Conservation (phyloP, 208 protist genomes). For the Sergeia podlipaevii region DNA sequence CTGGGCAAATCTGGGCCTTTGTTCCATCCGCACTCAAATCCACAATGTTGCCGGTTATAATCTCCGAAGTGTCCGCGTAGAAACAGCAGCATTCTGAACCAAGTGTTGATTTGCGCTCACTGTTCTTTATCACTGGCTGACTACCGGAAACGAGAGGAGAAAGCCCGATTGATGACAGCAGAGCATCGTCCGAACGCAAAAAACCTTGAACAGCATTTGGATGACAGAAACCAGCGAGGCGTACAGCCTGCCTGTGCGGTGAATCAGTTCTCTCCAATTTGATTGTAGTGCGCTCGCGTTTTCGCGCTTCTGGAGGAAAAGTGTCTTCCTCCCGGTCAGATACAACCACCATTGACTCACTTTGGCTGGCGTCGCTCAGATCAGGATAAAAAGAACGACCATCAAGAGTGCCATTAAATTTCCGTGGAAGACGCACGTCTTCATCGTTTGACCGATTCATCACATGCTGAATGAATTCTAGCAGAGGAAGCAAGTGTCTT, state of each 20-base stretch:
- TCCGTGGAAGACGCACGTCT: conserved; percentile 13
- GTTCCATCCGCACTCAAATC: conserved; percentile 26
- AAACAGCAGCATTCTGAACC: conserved; percentile 50
- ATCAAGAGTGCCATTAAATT: conserved; percentile 8
- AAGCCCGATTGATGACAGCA: conserved; percentile 17
- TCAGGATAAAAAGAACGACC: not conserved
- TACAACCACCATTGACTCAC: conserved; percentile 14
- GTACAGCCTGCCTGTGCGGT: too few species aligned
- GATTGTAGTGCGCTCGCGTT: conserved; percentile 19
- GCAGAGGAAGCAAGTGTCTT: conserved; percentile 30
- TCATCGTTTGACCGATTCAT: not conserved
- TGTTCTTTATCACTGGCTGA: not conserved
- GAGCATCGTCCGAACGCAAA: conserved; percentile 25
- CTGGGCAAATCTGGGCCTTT: conserved; percentile 42
- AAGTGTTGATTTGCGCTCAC: conserved; percentile 10
- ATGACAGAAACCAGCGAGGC: too few species aligned
- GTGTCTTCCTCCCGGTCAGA: not conserved
- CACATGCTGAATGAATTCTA: conserved; percentile 42
- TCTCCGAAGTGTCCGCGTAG: conserved; percentile 39
- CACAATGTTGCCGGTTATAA: conserved; percentile 50
- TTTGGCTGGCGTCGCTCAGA: too few species aligned
- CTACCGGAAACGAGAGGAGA: conserved; percentile 8
- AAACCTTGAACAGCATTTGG: too few species aligned
- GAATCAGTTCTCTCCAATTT: too few species aligned
- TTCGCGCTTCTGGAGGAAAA: conserved; percentile 4